phyloP scores from a whole-genome alignment of 2,329 filamentous ascomycete species.

The Nigrospora sphaerica region DNA sequence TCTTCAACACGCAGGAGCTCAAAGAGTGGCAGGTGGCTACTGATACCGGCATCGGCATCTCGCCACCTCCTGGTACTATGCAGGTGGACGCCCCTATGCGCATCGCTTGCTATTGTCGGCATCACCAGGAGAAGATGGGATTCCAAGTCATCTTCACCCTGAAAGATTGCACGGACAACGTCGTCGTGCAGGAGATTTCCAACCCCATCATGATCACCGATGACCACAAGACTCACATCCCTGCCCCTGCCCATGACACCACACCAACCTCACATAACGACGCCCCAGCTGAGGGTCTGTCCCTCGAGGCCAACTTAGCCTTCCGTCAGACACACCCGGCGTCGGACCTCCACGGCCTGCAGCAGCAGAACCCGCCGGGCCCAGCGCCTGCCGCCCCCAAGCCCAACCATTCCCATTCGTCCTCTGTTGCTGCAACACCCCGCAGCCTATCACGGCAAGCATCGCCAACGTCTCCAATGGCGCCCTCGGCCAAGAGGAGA shows the following conservation, averaged over 20 bases:
- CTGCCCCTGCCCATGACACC: slow-evolving; percentile 14
- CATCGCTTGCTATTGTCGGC: slow-evolving; percentile 93
- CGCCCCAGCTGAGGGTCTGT: slow-evolving; percentile 19
- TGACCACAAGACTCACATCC: slow-evolving; percentile 81
- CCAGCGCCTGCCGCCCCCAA: slow-evolving; percentile 10
- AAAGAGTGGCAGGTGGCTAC: slow-evolving; percentile 67
- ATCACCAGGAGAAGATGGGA: slow-evolving; percentile 88
- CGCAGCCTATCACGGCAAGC: slow-evolving; percentile 64
- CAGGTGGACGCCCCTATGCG: slow-evolving; percentile 86
- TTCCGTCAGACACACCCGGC: slow-evolving; percentile 54
- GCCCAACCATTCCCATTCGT: slow-evolving; percentile 29
- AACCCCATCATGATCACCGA: slow-evolving; percentile 95
- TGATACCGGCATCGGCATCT: slow-evolving; percentile 39
- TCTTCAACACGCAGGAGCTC: slow-evolving; percentile 85
- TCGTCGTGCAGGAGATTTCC: slow-evolving; percentile 79
- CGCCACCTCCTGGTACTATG: slow-evolving; percentile 46
- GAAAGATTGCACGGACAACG: slow-evolving; percentile 68
- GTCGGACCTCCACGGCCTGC: slow-evolving; percentile 55
- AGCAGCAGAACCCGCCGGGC: slow-evolving; percentile 37
- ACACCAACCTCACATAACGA: neutral
- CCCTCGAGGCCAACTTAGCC: slow-evolving; percentile 27
- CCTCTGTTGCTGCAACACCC: slow-evolving; percentile 35
- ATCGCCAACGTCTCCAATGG: slow-evolving; percentile 59
- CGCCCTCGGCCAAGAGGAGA: slow-evolving; percentile 69
- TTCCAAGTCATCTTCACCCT: slow-evolving; percentile 93